Base-by-base conservation (phyloP, 2,329 filamentous ascomycete species). In the Phyllosticta capitalensis region DNA sequence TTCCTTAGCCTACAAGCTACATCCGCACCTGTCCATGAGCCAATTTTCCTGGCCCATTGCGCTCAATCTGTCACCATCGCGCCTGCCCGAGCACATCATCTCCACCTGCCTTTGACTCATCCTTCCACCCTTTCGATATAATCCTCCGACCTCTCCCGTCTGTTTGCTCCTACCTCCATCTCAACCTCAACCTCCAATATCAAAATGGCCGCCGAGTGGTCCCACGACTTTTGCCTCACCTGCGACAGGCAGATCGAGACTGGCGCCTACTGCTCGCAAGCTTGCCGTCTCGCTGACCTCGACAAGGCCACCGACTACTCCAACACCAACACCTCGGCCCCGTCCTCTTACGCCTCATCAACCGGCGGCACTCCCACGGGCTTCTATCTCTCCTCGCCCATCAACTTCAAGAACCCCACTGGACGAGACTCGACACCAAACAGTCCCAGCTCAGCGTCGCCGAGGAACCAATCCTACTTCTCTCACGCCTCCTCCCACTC, bases 161-260 rank as follows among this genome's bases (percentile, higher is more conserved):
- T 24, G 14, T 20, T 55, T 48, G 30, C 49, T 45, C 14, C 24
- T 52, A 28, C 49, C 24, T 12, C 52, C 2, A 4, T 17, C 22
- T 17, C 52, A 30, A 24, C 53, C 20, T 5, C 10, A 24, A 49
- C 50, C 17, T 30, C 49, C n/a, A n/a, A 4, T 9, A n/a, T 9
- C 62, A 61, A 54, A 60, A 75, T 74, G 72, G 66, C 72, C 66
- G 71, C 71, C 64, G 68, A 73, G 57, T 96, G 92, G 90, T 89
- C 89, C 68, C 89, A 88, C 74, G 87, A 95, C 75, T 96, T 90
- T 83, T 96, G 92, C 81, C 85, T 96, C 67, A 86, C 88, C 78
- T 96, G 92, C 79, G 92, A 96, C 78, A 87, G 88, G 77, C 89
- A 95, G 76, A 91, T 88, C 62, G 83, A 89, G 60, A 73, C 75